phyloP scores from a whole-genome alignment of 2,329 filamentous ascomycete species.

The Chaetomium globosum region DNA sequence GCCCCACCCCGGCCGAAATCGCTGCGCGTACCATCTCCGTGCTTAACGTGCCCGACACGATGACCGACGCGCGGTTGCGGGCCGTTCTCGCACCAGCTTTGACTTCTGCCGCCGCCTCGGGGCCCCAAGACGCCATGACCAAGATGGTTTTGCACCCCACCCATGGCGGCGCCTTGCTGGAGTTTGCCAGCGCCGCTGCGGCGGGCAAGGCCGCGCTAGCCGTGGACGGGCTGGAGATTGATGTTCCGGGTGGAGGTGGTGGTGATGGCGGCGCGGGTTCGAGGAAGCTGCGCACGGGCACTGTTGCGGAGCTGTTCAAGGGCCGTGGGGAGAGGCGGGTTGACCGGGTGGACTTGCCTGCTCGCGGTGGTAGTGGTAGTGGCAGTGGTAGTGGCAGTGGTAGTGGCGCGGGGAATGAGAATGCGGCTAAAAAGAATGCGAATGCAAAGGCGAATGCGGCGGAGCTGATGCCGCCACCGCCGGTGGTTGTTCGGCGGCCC shows the following conservation, averaged over 20 bases:
- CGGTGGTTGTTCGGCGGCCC: conserved; percentile 47
- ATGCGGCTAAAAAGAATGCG: conserved; percentile 28
- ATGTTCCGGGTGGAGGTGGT: conserved; percentile 39
- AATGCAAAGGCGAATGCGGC: conserved; percentile 35
- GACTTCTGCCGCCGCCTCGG: neutral
- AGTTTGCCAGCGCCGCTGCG: conserved; percentile 70
- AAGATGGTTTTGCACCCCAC: conserved; percentile 80
- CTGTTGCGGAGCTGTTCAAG: conserved; percentile 57
- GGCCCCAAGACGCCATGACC: conserved; percentile 50
- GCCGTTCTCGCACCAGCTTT: conserved; percentile 72
- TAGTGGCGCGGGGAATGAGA: conserved; percentile 36
- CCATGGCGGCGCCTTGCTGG: conserved; percentile 82
- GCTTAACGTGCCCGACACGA: conserved; percentile 85
- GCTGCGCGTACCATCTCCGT: conserved; percentile 74
- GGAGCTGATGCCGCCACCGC: conserved; percentile 50
- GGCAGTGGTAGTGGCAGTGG: conserved; percentile 24
- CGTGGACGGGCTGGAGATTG: conserved; percentile 59
- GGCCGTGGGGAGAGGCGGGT: conserved; percentile 51
- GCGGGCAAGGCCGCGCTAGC: conserved; percentile 72
- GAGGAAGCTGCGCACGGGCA: conserved; percentile 55
- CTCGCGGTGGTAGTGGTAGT: neutral
- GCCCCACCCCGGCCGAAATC: conserved; percentile 52
- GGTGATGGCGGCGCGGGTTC: conserved; percentile 30
- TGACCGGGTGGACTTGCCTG: conserved; percentile 47
- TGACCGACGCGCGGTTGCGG: conserved; percentile 83